Base-by-base conservation (phyloP, 2,329 filamentous ascomycete species). In the Epichloe bromicola region DNA sequence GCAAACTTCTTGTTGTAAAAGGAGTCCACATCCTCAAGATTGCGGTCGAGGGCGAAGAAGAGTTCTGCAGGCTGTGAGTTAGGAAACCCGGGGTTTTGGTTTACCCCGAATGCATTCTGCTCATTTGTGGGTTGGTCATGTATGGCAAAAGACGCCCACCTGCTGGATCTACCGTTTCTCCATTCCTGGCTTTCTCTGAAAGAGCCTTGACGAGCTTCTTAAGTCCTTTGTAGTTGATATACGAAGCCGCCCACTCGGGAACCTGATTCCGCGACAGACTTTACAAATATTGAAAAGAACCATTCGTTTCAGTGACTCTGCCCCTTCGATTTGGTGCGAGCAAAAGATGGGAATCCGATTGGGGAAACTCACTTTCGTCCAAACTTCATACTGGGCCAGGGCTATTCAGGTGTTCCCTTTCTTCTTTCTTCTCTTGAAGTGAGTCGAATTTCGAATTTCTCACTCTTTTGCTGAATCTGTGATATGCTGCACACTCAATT, bases 1-100 rank as follows among this genome's bases (percentile, higher is more conserved):
- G 82, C 78, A 63, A 89, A 88, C 66, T 96, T 96, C 67, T 90
- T 94, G 72, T 95, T 96, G 74, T 96, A 97, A 68, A 98, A 97
- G 48, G 80, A 80, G 68, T 96, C 89, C 66, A 98, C 91, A 69
- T 95, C 86, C 74, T 98, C 93, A 63, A 98, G 83, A 65, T 97
- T 96, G 61, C 93, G 87, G 66, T 98, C 93, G 66, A 98, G 82
- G 57, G 85, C 87, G 68, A 91, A 95, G 74, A 96, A 95, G 76
- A 98, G 95, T 68, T 90, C 93, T 96, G 73, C 61, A 60, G 58
- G 54, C 38, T 23, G 58, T 57, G 54, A 59, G 65, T 66, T 62
- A 67, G 63, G 59, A 58, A 57, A 58, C 54, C 56, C 48, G 57
- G 58, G 58, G 53, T 58, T 57, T 30, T 26, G 4, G 2, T 36